Percentiles rank a stretch among this genome's conserved stretches.
These are phyloP conservation scores for Ballota nigra DNA, from an alignment of 257 asterid species.

Conservation along the genomic window DNA sequence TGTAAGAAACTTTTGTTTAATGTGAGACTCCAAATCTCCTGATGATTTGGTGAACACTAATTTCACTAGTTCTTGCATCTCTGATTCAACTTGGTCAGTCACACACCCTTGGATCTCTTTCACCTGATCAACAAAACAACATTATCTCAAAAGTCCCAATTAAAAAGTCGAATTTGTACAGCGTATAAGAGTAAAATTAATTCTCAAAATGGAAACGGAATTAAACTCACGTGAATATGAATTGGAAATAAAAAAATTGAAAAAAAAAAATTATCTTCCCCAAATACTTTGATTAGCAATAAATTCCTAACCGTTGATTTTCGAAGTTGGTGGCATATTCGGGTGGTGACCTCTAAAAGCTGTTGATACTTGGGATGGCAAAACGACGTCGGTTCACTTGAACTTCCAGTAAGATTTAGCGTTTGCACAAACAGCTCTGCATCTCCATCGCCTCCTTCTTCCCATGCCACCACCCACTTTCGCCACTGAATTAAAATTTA, in stretches of 20 bases:
- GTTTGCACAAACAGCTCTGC: neutral
- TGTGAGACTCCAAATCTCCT: constrained; percentile 30
- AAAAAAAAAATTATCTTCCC: too few species aligned
- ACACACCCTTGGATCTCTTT: neutral
- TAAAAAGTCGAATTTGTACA: too few species aligned
- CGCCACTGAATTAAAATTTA: neutral
- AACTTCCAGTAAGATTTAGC: neutral
- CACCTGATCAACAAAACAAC: too few species aligned
- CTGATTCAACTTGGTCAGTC: constrained; percentile 36
- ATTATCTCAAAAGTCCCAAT: too few species aligned
- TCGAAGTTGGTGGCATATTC: constrained; percentile 22
- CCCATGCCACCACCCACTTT: neutral
- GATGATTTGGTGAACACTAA: constrained; percentile 39
- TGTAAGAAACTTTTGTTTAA: constrained; percentile 48
- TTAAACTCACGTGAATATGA: too few species aligned
- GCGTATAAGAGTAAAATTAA: too few species aligned
- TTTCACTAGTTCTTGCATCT: constrained; percentile 52
- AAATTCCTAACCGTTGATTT: too few species aligned
- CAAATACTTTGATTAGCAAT: too few species aligned
- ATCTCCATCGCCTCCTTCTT: neutral
- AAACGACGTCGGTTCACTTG: neutral
- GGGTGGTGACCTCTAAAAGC: neutral
- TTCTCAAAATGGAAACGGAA: too few species aligned
- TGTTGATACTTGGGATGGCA: neutral
- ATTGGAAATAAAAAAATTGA: too few species aligned